Evolutionary conservation across 2,329 filamentous ascomycete species (phyloP).

Genomic region (Colletotrichum endophyticum): DNA sequence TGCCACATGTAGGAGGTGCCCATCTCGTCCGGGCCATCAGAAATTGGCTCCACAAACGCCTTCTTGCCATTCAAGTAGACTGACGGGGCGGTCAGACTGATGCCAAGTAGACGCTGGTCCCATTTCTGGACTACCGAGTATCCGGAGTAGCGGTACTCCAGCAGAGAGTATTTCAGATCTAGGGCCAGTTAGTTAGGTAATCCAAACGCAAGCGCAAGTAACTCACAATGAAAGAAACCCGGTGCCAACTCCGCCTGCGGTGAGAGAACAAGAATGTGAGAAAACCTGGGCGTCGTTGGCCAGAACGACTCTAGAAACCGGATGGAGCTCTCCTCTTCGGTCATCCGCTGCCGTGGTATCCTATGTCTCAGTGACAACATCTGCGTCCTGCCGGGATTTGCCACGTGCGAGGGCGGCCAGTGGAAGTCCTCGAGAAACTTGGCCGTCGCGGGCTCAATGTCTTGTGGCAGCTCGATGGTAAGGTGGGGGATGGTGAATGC

Average conservation of each 20-base stretch:
- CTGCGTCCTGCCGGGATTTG: conserved; percentile 34
- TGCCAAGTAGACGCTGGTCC: conserved; percentile 69
- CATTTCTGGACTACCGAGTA: conserved; percentile 45
- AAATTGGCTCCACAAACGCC: conserved; percentile 52
- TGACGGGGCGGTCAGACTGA: conserved; percentile 79
- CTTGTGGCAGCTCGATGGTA: conserved; percentile 81
- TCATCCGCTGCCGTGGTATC: conserved; percentile 64
- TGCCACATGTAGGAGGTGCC: conserved; percentile 80
- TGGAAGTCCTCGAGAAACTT: conserved; percentile 66
- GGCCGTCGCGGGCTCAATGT: conserved; percentile 69
- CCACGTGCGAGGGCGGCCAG: conserved; percentile 64
- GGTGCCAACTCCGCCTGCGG: conserved; percentile 80
- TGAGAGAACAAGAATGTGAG: conserved; percentile 85
- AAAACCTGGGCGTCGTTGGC: conserved; percentile 65
- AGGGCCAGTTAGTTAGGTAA: not conserved
- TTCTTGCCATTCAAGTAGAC: conserved; percentile 65
- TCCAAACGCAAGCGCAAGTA: not conserved
- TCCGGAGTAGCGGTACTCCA: conserved; percentile 78
- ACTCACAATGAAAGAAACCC: conserved; percentile 79
- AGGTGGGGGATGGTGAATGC: conserved; percentile 73
- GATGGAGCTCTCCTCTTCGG: conserved; percentile 73
- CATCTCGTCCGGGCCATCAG: conserved; percentile 33
- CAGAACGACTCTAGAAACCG: conserved; percentile 89
- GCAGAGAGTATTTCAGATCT: conserved; percentile 77
- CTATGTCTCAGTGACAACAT: conserved; percentile 77